phyloP scores from a whole-genome alignment of 192 early-diverging fungal genomes.

The Coemansia erecta region DNA sequence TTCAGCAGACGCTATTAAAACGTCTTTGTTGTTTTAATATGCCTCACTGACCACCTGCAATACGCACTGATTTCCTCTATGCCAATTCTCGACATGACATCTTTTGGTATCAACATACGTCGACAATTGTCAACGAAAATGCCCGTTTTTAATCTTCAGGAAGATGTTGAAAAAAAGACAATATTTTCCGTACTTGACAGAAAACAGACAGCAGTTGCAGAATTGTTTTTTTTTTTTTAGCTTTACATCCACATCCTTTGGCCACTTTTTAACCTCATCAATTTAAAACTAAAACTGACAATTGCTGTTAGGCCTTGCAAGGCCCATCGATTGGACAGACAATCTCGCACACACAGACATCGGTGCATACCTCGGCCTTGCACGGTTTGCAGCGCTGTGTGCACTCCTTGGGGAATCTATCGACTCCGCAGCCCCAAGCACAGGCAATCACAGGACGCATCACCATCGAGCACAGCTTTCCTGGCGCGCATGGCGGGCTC shows the following conservation, averaged over 20 bases:
- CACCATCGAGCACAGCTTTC: slow-evolving; percentile 13
- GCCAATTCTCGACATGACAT: no score
- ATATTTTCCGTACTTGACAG: no score
- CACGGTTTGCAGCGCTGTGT: slow-evolving; percentile 34
- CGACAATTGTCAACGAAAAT: no score
- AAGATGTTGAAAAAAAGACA: no score
- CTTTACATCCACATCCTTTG: neutral
- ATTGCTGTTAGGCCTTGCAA: slow-evolving; percentile 15
- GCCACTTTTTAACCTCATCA: neutral
- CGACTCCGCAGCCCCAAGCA: slow-evolving; percentile 16
- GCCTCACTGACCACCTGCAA: no score
- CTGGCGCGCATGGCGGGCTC: slow-evolving; percentile 10
- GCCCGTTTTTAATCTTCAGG: no score
- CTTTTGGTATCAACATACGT: no score
- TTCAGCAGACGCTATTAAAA: neutral
- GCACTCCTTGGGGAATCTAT: slow-evolving; percentile 10
- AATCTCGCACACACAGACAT: slow-evolving; percentile 34
- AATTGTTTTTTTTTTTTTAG: slow-evolving; percentile 4
- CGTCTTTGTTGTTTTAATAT: no score
- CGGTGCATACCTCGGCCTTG: slow-evolving; percentile 18
- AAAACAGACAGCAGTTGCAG: no score
- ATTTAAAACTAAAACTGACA: neutral
- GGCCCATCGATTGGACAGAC: slow-evolving; percentile 18
- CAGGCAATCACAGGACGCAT: slow-evolving; percentile 18
- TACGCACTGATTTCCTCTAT: no score